Base-by-base conservation (phyloP, 352 stramenopile species). In the Phytopythium boreale region DNA sequence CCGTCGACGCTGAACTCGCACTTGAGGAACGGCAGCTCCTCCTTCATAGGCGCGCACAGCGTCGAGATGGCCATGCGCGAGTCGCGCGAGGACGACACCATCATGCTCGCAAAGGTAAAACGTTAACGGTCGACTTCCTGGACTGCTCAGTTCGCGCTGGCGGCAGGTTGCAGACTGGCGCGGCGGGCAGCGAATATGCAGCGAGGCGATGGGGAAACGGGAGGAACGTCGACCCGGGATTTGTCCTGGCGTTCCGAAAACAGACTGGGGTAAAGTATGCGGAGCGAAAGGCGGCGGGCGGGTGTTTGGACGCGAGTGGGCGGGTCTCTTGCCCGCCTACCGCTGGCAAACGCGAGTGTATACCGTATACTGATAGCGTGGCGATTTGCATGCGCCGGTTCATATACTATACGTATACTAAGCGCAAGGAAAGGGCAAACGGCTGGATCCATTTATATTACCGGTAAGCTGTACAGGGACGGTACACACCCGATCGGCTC, bases 51-150 rank as follows among this genome's bases (percentile, higher is more conserved):
- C 41, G 44, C 63, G 49, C 69, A 77, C 6, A 80, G 67, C 43
- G 64, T 34, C 4, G 56, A 61, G 56, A 80, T 80, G 62, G 71
- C 64, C 72, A 80, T 77, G 46, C 72, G 72, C 34, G 64, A 57
- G 62, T 79, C 72, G 50, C 66, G 61, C 29, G 37, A 26, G 57
- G 24, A 64, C 68, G 39, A 49, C 56, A 50, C 39, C 56, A 61
- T 61, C 36, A 44, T 50, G 36, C 7, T 26, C 37, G 34, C 34
- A 39, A 11, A 6, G 11, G 34, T 11, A 4, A 43, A 9, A 19
- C 37, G 37, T 19, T 3, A 36, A 36, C 31, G 46, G 46, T 52
- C 46, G 46, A 31, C 44, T 47, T 47, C 41, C 41, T 19, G 37
- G 17, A n/a, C n/a, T n/a, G n/a, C n/a, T n/a, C n/a, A n/a, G n/a